Evolutionary conservation across 306 rosid species (phyloP), one percentile per base, ranked within the genome.

Genomic region (Astragalus membranaceus): DNA sequence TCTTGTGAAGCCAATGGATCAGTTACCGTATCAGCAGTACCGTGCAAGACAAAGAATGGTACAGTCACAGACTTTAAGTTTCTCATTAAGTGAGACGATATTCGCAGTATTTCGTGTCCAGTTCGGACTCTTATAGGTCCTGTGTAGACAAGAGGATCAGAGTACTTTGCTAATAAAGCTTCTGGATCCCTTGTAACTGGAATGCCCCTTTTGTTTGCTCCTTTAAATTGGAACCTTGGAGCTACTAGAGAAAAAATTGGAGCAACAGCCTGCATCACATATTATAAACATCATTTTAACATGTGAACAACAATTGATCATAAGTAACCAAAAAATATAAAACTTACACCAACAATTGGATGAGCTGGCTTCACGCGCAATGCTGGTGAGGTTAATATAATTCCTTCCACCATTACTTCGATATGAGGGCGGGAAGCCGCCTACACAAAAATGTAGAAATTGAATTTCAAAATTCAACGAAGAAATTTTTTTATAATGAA

Each of bases 111-210:
- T 82, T 95, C 99, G 48, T 95, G 88, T 17, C 99, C 99, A 20
- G 99, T 95, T 80, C 99, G 87, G 41, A 95, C 92, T 81, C 99
- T 87, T 36, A 95, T 91, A 13, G 97, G 97, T 39, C 99, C 99
- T 0, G 99, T 95, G 82, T 95, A 95, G 43, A 95, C 99, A 75
- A 91, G 75, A 60, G 99, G 99, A 81, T 95, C 99, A 0, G 99
- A 87, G 72, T 91, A 95, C 83, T 95, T 95, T 0, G 97, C 97
- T 76, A 87, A 42, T 74, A 95, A 55, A 23, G 97, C 97, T 23
- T 92, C 97, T 16, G 97, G 97, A 79, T 95, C 99, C 73, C 99
- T 85, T 0, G 99, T 83, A 75, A 95, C 99, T 43, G 99, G 99
- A 80, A 95, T 95, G 54, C 99, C 99, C 86, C 93, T 83, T 75